Evolutionary conservation across 208 protist genomes (phyloP), one percentile per base, ranked within the genome.

Genomic region (Acanthamoeba castellanii): DNA sequence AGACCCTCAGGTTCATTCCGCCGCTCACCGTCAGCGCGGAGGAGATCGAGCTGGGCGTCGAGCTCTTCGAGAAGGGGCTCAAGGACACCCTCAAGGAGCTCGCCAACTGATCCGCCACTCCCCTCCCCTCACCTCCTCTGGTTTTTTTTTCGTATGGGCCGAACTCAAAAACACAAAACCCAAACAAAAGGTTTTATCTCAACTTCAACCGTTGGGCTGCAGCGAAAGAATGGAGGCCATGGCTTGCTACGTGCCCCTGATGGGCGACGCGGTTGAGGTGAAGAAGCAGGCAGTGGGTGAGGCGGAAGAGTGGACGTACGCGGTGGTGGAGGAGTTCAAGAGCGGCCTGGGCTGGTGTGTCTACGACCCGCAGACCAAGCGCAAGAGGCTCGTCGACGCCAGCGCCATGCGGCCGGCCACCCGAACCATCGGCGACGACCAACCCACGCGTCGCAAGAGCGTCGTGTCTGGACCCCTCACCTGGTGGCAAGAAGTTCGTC

Each of bases 1-100:
- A 97, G 93, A 90, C 64, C n/a, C 45, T 97, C 37, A 95, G 96
- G 45, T 96, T 97, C 70, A 96, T 97, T 55, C 96, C 96, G 22
- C 95, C 96, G 37, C 92, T 97, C 30, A 96, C n/a, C 20, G 89
- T 96, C 22, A 95, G 37, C 74, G 84, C 42, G 18, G 72, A 91
- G 55, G 96, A 97, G 70, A 82, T 96, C 52, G 84, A 87, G 30
- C 14, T 85, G 66, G 96, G 76, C 66, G 45, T 97, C 45, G 85
- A 74, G 27, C 45, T 89, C 34, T 94, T 97, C 64, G 95, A 95
- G 76, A 61, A 76, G 52, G 95, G 93, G 18, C 72, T 97, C 32
- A 61, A 74, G 47, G 81, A 89, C 14, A 89, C 81, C 55, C 52
- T 94, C 92, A 88, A 88, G 81, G 81, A 87, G 22, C 30, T 42